A percentile compares a stretch with the other conserved stretches of the same genome.
Conservation (phyloP, 495 filamentous ascomycete genomes). For the Apodospora peruviana region DNA sequence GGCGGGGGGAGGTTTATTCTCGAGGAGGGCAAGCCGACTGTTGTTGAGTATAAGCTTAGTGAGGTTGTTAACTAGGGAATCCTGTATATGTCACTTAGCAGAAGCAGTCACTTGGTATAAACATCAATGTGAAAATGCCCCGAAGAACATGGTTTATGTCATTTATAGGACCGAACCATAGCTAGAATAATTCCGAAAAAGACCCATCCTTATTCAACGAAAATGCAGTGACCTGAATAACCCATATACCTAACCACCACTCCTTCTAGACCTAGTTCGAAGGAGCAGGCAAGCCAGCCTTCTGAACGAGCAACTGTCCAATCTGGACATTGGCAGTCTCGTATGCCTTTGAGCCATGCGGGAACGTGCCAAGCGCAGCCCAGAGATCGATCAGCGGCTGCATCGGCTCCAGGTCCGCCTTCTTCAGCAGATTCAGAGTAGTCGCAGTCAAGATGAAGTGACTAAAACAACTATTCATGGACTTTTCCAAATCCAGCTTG, state of each 20-base stretch:
- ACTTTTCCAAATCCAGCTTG: constrained; percentile 73
- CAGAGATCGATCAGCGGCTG: constrained; percentile 87
- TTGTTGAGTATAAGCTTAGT: constrained; percentile 57
- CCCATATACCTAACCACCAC: too few relatives aligned
- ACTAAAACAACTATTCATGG: constrained; percentile 91
- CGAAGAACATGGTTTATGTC: too few relatives aligned
- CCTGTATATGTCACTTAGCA: too few relatives aligned
- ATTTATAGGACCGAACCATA: too few relatives aligned
- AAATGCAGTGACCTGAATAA: too few relatives aligned
- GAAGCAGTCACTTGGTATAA: too few relatives aligned
- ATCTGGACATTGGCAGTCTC: constrained; percentile 47
- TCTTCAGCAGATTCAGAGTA: constrained; percentile 73
- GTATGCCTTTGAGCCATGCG: constrained; percentile 58
- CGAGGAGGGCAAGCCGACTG: constrained; percentile 45
- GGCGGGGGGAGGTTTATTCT: constrained; percentile 50
- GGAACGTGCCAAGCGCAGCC: constrained; percentile 76
- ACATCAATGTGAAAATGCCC: too few relatives aligned
- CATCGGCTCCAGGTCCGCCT: constrained; percentile 89
- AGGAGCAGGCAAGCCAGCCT: constrained; percentile 28
- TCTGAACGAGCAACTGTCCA: constrained; percentile 39
- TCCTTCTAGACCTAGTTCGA: too few relatives aligned
- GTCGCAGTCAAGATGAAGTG: constrained; percentile 89
- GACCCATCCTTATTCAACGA: too few relatives aligned
- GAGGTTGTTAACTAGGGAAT: too few relatives aligned
- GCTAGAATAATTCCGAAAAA: too few relatives aligned